Evolutionary conservation across 179 eudicot species (phyloP), one percentile per base, ranked within the genome.

Genomic region (Drosera spatulata): DNA sequence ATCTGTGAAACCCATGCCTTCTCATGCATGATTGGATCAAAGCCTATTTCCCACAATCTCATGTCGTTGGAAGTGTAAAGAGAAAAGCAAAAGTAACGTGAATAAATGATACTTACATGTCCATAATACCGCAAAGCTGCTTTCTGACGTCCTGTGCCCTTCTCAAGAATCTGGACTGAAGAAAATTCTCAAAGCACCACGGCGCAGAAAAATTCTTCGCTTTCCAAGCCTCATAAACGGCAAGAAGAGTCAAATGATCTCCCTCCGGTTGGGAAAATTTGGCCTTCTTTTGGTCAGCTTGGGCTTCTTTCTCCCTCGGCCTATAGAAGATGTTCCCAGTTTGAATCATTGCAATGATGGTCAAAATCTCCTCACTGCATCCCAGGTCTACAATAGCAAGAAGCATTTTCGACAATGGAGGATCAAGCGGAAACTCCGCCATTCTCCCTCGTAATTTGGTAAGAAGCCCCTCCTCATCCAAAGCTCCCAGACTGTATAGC

Each of bases 231-330:
- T 91, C 95, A 52, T 91, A 91, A 61, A 91, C 96, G 63, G 96
- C 98, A 62, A 91, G 96, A 51, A 91, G 75, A 0, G 96, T 93
- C 55, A 93, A 63, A 69, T 93, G 99, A 67, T 93, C 99, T 39
- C 99, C 99, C 69, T 89, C 99, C 2, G 96, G 87, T 67, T 93
- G 99, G 71, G 86, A 89, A 79, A 93, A 89, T 63, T 93, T 93
- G 47, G 96, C 96, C 71, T 81, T 80, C 70, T 81, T 89, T 66
- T 93, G 95, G 63, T 89, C 99, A 10, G 96, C 99, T 72, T 84
- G 90, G n/a, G 99, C 96, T 75, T 93, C 96, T 65, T 93, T 93
- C 70, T 93, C 99, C 73, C 96, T 73, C 1, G 99, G 99, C 53
- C 99, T 77, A 71, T 89, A 89, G 58, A 89, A 89, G 41, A 93